These are phyloP conservation scores for Nicotiana obtusifolia DNA, from an alignment of 257 asterid genomes.

Conservation along the genomic window DNA sequence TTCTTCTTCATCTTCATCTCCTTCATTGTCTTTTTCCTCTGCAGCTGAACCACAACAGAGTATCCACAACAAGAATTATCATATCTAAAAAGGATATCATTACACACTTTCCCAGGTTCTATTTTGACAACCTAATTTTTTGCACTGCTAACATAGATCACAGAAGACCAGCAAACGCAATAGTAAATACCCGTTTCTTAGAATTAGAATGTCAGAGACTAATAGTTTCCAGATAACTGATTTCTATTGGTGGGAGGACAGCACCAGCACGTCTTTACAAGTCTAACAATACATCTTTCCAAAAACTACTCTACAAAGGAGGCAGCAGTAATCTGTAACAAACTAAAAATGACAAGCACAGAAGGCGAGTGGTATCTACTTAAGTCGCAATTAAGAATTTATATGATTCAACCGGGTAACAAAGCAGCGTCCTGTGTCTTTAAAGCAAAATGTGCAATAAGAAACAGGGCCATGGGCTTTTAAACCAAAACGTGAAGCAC, in stretches of 20 bases:
- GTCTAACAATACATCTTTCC: not conserved
- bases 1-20: constrained; percentile 41
- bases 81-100: not conserved
- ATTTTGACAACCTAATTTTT: not conserved
- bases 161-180: not conserved
- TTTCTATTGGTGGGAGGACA: not conserved
- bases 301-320: not conserved
- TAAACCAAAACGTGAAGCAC: not conserved
- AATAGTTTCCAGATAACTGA: not conserved
- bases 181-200: not conserved
- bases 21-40: constrained; percentile 21
- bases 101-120: not conserved
- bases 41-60: constrained; percentile 15
- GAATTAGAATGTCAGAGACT: not conserved
- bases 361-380: not conserved
- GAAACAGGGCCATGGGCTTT: not conserved
- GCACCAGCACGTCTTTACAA: not conserved
- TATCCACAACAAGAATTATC: not conserved
- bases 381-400: not conserved
- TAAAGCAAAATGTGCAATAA: not conserved
- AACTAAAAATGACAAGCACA: not conserved
- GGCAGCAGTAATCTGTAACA: not conserved
- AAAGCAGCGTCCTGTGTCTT: not conserved
- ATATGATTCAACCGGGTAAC: not conserved
- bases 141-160: not conserved